Evolutionary conservation across 2,329 filamentous ascomycete species (phyloP), one percentile per base, ranked within the genome.

Genomic region (Exophiala aquamarina): DNA sequence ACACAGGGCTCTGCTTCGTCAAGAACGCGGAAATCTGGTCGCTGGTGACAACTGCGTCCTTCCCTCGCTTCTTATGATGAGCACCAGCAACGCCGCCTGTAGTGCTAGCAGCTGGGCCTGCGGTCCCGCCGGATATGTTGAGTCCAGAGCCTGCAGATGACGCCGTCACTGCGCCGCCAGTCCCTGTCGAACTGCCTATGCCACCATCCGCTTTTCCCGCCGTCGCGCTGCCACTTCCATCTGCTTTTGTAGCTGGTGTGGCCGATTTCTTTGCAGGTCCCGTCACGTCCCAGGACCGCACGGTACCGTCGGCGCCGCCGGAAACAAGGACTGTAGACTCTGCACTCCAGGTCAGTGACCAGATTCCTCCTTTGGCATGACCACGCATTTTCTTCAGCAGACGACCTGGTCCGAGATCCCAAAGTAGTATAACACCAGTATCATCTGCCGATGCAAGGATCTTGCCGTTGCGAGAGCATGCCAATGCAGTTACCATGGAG

Each of bases 21-120:
- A 89, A 84, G 64, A 96, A 97, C 1, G 89, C 91, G 55, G 83
- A 89, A 70, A 98, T 94, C 70, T 97, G 93, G 63, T 98, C 93
- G 0, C 90, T 85, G 0, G 86, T 91, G 35, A 95, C 86, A 61
- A 89, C 88, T 3, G 90, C 88, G 61, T 96, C 92, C 67, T 96
- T 96, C 46, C 81, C 82, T 67, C 89, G 89, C 73, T 94, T 95
- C 77, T 71, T 70, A 3, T 41, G 50, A 6, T 55, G 49, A 5
- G 52, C 38, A 49, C 41, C 65, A 65, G 18, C 71, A 13, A 70
- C 68, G 4, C 66, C 67, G 15, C 73, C 72, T 35, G 79, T 75
- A 2, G 68, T 55, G 11, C 67, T 55, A 3, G 57, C 56, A 18
- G 66, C 57, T 2, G 74, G 69, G 2, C 74, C 69, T 71, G 13